Base-by-base conservation (phyloP, 2,329 filamentous ascomycete species). In the Aspergillus amoenus region DNA sequence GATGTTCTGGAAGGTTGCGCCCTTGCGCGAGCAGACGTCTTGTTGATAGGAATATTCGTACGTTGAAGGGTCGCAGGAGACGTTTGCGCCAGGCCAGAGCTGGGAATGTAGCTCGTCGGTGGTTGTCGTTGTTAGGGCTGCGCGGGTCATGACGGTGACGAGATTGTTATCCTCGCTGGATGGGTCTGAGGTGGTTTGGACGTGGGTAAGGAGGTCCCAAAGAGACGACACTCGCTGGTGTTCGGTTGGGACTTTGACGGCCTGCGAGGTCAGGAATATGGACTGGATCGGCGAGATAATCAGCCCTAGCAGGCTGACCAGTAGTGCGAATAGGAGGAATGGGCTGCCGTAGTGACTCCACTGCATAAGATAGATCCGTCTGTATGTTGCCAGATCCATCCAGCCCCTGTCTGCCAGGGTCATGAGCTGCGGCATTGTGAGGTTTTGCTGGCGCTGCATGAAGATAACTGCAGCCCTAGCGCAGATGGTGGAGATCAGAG, bases 201-300 rank as follows among this genome's bases (percentile, higher is more conserved):
- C n/a, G 4, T 12, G 18, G n/a, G 30, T 12, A 12, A 21, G 17
- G 4, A 40, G n/a, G 18, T 50, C 47, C 9, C 40, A n/a, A 2
- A 50, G 47, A 18, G 34, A 40, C 18, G 1, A 2, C 15, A 52
- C 11, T 3, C 2, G 2, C 12, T 39, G 41, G 15, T 40, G 5
- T 21, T 49, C n/a, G 7, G 50, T 41, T 41, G 51, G 27, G 5
- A 37, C 44, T 13, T 40, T 45, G n/a, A 61, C 30, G 6, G 15
- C 21, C 5, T 49, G 18, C 6, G 55, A 22, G 15, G 30, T 21
- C 18, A 68, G 55, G 13, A 66, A 59, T 30, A 68, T 56, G 18
- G 61, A 60, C 52, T 66, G 64, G 11, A 69, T 54, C 7, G 64
- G 66, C 44, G 59, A 68, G n/a, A 65, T 61, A 15, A 68, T 44